Base-by-base conservation (phyloP, 176 grass and related monocot genomes). In the Bromus sterilis region DNA sequence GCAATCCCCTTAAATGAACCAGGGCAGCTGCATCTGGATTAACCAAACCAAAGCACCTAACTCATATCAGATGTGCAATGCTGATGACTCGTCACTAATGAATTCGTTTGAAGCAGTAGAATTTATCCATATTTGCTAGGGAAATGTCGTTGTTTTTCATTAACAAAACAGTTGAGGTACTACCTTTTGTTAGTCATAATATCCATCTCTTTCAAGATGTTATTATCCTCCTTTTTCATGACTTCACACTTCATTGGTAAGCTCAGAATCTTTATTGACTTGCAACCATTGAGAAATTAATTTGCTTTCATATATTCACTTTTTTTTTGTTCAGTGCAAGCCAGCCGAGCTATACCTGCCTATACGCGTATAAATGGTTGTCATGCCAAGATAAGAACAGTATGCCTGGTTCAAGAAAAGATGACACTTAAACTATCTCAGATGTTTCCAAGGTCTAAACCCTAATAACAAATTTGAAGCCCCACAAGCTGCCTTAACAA, bases 401-500 rank as follows among this genome's bases (percentile, higher is more conserved):
- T 30, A 62, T 76, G 79, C 51, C 86, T 84, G 43, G 18, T n/a
- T 13, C 1, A 25, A 0, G 55, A 53, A 70, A 61, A 31, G 24
- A 34, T 23, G 9, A 43, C n/a, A 18, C 23, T 11, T 53, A 77
- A 37, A 23, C 18, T 64, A 30, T 64, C 63, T 63, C 20, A 32
- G 55, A 36, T 16, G 65, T 41, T 81, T 43, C 37, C 9, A 20
- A 62, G 43, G 42, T 70, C 82, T 33, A 77, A 55, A 40, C 48
- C 37, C 11, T 51, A 51, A 51, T 51, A 46, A 71, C 46, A 46
- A 44, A 85, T 35, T 14, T 35, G 42, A 43, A 89, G 43, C 71
- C 87, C 78, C 72, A 85, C 82, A 77, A 64, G 83, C 37, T 28
- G 42, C 8, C 78, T 69, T 56, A 89, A 85, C 71, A 71, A 77